Conservation (phyloP, 2,329 filamentous ascomycete genomes). For the Podosphaera fusca region DNA sequence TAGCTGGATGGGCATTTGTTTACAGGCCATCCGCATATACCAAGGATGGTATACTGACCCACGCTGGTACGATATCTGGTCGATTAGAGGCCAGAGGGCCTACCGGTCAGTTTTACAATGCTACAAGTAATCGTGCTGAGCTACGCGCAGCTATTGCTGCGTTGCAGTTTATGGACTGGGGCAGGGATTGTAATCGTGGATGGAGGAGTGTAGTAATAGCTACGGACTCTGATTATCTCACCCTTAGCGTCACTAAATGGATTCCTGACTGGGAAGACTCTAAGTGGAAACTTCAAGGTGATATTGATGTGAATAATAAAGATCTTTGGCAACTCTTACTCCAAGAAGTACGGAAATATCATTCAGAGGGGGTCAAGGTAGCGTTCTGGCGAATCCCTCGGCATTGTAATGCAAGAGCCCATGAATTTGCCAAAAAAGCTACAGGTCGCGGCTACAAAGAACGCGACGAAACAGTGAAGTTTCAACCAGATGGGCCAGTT, state of each 20-base stretch:
- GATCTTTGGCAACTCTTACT: constrained; percentile 29
- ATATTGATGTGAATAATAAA: constrained; percentile 22
- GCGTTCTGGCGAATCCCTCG: constrained; percentile 25
- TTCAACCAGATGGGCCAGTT: neutral
- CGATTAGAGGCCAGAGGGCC: constrained; percentile 23
- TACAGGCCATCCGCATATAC: constrained; percentile 3
- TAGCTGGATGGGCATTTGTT: constrained; percentile 21
- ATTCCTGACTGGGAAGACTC: constrained; percentile 21
- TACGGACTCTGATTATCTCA: constrained; percentile 29
- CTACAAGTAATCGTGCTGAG: constrained; percentile 30
- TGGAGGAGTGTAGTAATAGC: constrained; percentile 24
- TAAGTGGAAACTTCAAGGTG: constrained; percentile 20
- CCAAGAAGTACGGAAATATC: constrained; percentile 17
- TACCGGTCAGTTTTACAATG: constrained; percentile 16
- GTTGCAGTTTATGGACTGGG: constrained; percentile 23
- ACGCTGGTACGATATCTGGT: constrained; percentile 9
- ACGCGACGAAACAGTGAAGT: neutral
- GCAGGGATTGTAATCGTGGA: constrained; percentile 17
- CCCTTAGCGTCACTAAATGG: constrained; percentile 22
- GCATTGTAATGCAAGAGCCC: constrained; percentile 21
- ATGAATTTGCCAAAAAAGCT: constrained; percentile 8
- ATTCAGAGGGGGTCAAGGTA: constrained; percentile 17
- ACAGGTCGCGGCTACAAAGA: neutral
- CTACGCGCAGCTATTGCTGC: constrained; percentile 30
- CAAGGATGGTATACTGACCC: constrained; percentile 4